Evolutionary conservation across 2,329 filamentous ascomycete genomes (phyloP).

Genomic region (Thelonectria discophora): DNA sequence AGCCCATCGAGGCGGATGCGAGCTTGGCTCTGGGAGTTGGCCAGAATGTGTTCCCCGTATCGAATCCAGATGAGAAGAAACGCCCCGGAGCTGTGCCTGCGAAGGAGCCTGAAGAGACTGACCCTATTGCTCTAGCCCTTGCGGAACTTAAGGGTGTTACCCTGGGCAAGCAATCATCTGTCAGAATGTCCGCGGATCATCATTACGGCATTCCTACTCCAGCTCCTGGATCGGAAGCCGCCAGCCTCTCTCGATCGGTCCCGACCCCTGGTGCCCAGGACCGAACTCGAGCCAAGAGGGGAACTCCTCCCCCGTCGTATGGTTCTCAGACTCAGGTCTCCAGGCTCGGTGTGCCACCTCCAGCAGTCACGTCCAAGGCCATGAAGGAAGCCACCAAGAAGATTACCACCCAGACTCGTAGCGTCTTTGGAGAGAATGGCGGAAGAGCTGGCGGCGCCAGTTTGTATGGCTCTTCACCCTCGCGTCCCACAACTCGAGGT

Average conservation of each 20-base stretch:
- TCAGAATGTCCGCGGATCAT: constrained; percentile 91
- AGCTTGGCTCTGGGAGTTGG: constrained; percentile 94
- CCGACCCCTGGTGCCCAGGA: constrained; percentile 66
- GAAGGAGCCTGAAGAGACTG: constrained; percentile 67
- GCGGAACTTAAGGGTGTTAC: constrained; percentile 89
- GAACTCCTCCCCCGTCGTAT: constrained; percentile 88
- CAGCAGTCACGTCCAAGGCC: constrained; percentile 89
- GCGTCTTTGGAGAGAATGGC: constrained; percentile 70
- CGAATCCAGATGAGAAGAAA: constrained; percentile 73
- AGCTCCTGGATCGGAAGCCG: constrained; percentile 60
- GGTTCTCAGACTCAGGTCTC: constrained; percentile 72
- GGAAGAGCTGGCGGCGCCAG: constrained; percentile 47
- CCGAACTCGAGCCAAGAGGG: constrained; percentile 67
- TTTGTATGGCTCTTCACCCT: constrained; percentile 42
- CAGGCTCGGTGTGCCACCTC: constrained; percentile 85
- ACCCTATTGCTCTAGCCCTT: constrained; percentile 91
- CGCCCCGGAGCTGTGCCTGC: constrained; percentile 42
- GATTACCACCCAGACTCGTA: constrained; percentile 83
- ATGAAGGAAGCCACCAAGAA: constrained; percentile 97
- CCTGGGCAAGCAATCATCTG: constrained; percentile 78
- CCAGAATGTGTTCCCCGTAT: constrained; percentile 94
- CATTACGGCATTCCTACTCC: constrained; percentile 95
- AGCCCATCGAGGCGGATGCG: constrained; percentile 89
- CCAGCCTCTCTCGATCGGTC: constrained; percentile 52
- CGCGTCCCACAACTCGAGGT: constrained; percentile 33